Evolutionary conservation across 2,329 filamentous ascomycete species (phyloP).

Genomic region (Chrysosporium queenslandicum): DNA sequence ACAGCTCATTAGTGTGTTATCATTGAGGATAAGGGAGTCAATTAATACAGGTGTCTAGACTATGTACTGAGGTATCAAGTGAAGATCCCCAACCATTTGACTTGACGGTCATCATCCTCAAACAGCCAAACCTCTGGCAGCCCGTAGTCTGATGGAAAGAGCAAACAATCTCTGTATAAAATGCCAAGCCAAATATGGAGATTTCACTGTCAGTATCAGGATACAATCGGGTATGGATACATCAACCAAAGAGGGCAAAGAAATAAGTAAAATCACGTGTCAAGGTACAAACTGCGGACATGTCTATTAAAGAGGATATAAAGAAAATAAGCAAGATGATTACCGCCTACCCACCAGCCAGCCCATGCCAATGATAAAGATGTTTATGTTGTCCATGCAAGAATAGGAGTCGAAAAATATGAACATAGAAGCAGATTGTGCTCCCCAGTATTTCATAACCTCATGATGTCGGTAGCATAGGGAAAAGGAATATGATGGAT

Average conservation of each 20-base stretch:
- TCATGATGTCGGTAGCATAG: neutral
- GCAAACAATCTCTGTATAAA: no score
- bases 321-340: neutral
- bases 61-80: neutral
- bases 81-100: neutral
- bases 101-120: neutral
- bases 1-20: no score
- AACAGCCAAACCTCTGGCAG: neutral
- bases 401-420: neutral
- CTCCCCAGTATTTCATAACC: neutral
- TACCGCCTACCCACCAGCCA: neutral
- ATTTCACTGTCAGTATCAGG: no score
- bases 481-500: neutral
- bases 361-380: neutral
- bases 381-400: neutral
- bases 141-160: no score
- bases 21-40: neutral
- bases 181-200: no score
- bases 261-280: neutral
- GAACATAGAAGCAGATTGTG: neutral
- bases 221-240: neutral
- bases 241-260: neutral
- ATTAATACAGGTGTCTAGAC: neutral
- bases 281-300: neutral
- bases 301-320: slow-evolving; percentile 1